Percentiles rank a stretch among this genome's conserved stretches.
Conservation (phyloP, 75 land plant species). For the Pinus albicaulis region DNA sequence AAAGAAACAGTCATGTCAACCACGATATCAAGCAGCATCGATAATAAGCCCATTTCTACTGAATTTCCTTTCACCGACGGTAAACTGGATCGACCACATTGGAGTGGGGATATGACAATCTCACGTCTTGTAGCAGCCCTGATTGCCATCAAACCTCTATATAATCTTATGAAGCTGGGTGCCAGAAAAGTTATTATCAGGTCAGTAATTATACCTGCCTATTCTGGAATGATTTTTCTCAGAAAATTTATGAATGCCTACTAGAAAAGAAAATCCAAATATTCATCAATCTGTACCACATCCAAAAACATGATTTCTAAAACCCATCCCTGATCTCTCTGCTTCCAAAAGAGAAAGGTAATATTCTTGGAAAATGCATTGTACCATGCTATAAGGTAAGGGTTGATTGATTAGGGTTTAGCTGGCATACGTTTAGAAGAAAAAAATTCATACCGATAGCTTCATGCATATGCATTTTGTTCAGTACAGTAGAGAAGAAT, state of each 20-base stretch:
- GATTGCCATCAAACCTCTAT: slow-evolving; percentile 82
- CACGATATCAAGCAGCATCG: no score
- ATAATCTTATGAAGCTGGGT: slow-evolving; percentile 62
- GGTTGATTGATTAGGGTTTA: background rate
- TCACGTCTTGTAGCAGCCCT: slow-evolving; percentile 77
- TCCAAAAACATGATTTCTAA: background rate
- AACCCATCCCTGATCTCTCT: background rate
- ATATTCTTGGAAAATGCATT: no score
- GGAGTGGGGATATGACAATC: slow-evolving; percentile 71
- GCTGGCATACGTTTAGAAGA: background rate
- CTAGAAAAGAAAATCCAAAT: no score
- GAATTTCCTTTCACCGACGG: slow-evolving; percentile 34
- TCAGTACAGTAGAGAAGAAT: slow-evolving; percentile 91
- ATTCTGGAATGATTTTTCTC: background rate
- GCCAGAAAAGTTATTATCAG: slow-evolving; percentile 81
- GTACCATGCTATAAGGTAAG: no score
- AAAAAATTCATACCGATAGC: background rate
- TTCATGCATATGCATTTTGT: background rate
- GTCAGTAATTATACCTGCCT: slow-evolving; percentile 17
- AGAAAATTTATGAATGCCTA: no score
- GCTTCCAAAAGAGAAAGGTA: background rate
- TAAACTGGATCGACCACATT: slow-evolving; percentile 59
- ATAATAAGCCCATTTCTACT: no score
- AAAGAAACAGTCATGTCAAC: no score
- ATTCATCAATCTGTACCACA: background rate